Evolutionary conservation across 1,139 yeast species (phyloP).

Genomic region (Geotrichum restrictum): DNA sequence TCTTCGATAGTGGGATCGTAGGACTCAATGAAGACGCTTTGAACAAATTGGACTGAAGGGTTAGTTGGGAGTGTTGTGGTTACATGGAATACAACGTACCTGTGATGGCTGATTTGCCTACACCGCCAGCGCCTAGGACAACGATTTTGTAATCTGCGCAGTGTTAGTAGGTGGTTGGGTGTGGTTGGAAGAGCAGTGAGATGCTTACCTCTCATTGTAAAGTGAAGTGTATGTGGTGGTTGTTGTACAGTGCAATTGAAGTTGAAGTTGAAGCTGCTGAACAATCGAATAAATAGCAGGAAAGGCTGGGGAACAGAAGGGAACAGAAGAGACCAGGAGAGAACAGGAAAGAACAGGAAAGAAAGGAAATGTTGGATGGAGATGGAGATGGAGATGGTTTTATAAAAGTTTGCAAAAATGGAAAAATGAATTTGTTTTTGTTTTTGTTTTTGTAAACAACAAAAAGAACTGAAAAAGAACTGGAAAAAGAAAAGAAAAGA

Average conservation of each 20-base stretch:
- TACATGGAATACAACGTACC: conserved; percentile 23
- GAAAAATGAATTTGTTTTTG: not conserved
- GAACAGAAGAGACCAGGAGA: too few relatives aligned
- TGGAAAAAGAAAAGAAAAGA: too few relatives aligned
- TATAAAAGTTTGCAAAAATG: not conserved
- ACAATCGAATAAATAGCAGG: not conserved
- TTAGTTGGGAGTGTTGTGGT: conserved; percentile 31
- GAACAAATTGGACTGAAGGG: conserved; percentile 35
- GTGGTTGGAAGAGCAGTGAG: too few relatives aligned
- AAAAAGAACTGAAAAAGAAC: not conserved
- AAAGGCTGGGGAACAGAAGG: not conserved
- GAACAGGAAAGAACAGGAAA: too few relatives aligned
- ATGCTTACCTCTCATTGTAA: conserved; percentile 8
- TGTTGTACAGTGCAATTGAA: too few relatives aligned
- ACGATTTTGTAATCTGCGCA: conserved; percentile 62
- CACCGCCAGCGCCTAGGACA: conserved; percentile 97
- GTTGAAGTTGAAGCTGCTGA: not conserved
- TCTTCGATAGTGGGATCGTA: conserved; percentile 96
- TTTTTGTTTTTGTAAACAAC: not conserved
- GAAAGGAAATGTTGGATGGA: too few relatives aligned
- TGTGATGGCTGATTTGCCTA: conserved; percentile 94
- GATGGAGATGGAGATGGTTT: too few relatives aligned
- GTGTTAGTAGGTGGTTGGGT: too few relatives aligned
- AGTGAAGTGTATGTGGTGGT: too few relatives aligned
- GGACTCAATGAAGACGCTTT: conserved; percentile 65